phyloP scores from a whole-genome alignment of 495 filamentous ascomycete genomes.

The Penicillium macrosclerotiorum region DNA sequence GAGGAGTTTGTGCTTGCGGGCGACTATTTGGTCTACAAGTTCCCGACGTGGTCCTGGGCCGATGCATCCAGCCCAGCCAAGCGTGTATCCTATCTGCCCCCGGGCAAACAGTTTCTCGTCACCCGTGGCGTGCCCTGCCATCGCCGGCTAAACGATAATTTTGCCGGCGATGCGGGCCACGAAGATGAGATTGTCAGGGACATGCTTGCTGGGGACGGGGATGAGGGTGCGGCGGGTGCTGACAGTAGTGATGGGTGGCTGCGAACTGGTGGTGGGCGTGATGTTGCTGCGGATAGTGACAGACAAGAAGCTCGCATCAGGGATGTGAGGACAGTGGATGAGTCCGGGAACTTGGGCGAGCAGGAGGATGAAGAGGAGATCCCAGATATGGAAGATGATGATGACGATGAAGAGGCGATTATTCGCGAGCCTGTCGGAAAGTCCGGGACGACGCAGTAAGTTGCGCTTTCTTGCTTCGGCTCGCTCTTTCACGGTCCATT shows the following conservation, averaged over 20 bases:
- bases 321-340: conserved; percentile 85
- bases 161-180: conserved; percentile 79
- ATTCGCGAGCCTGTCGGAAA: conserved; percentile 69
- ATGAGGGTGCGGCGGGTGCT: conserved; percentile 45
- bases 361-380: conserved; percentile 83
- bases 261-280: conserved; percentile 66
- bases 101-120: conserved; percentile 92
- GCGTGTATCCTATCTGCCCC: conserved; percentile 77
- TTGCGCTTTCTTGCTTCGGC: conserved; percentile 8
- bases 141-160: conserved; percentile 86
- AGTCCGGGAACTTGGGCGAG: conserved; percentile 70
- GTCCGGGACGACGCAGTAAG: conserved; percentile 66
- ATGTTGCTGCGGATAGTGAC: conserved; percentile 42
- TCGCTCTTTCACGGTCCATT: not conserved
- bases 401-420: conserved; percentile 96
- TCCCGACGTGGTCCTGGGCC: conserved; percentile 97
- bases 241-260: conserved; percentile 89
- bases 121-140: conserved; percentile 93
- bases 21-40: conserved; percentile 98
- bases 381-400: conserved; percentile 97
- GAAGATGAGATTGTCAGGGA: conserved; percentile 83
- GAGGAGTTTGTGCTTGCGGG: conserved; percentile 96
- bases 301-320: conserved; percentile 69
- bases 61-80: conserved; percentile 76
- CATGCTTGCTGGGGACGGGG: conserved; percentile 59